Conservation (phyloP, 768 basidiomycete species). For the Chalciporus sphaerocephalus region DNA sequence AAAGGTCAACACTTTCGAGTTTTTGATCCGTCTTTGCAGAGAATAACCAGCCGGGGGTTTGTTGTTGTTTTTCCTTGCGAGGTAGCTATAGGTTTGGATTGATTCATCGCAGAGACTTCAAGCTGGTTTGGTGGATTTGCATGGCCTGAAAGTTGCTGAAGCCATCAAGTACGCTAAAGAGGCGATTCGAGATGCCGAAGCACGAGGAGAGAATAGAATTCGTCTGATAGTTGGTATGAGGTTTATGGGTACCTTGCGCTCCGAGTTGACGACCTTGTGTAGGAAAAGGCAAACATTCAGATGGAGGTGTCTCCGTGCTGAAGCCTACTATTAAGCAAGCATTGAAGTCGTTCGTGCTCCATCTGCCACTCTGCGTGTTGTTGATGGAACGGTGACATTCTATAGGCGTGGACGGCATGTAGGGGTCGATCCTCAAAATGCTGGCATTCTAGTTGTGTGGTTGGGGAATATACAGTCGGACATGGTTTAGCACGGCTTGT, state of each 20-base stretch:
- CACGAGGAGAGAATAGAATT: conserved; percentile 52
- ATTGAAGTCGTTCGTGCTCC: conserved; percentile 57
- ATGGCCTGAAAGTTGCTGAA: conserved; percentile 86
- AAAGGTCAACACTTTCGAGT: background rate
- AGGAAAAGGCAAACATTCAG: conserved; percentile 83
- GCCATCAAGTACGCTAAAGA: conserved; percentile 66
- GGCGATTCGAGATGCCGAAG: conserved; percentile 60
- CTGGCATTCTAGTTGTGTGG: conserved; percentile 75
- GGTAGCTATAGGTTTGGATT: background rate
- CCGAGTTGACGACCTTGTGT: background rate
- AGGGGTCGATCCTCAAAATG: conserved; percentile 68
- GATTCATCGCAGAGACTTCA: conserved; percentile 18
- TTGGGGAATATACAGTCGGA: background rate
- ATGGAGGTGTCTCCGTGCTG: conserved; percentile 67
- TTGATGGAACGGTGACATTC: conserved; percentile 47
- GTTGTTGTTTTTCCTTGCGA: background rate
- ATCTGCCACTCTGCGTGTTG: background rate
- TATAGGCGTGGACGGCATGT: conserved; percentile 62
- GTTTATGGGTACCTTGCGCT: background rate
- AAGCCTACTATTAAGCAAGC: conserved; percentile 83
- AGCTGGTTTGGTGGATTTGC: conserved; percentile 44
- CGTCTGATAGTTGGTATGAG: conserved; percentile 73
- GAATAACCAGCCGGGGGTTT: conserved; percentile 4
- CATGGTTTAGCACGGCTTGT: background rate
- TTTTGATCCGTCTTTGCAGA: background rate